Evolutionary conservation across 1,284 basidiomycete genomes (phyloP), one percentile per base, ranked within the genome.

Genomic region (Ustilago cynodontis): DNA sequence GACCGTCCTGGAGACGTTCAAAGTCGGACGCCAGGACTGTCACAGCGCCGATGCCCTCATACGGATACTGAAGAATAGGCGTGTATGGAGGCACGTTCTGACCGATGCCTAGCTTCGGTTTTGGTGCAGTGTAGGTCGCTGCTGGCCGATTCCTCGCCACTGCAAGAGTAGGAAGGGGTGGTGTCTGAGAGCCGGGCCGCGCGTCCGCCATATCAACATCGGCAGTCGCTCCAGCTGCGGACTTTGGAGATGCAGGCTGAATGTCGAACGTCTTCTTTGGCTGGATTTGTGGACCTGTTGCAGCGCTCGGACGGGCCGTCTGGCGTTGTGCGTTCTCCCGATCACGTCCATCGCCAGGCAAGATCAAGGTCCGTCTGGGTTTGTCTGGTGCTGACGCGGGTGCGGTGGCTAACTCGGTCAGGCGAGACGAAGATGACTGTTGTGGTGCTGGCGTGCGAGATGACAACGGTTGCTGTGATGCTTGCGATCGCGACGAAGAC

Each of bases 1-100:
- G 76, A 26, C 77, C 78, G 20, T 82, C 81, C 37, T 71, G 35
- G 26, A 86, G 79, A 16, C 74, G 67, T 6, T 71, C 64, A 13
- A 81, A 37, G 53, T 86, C 84, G 0, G 68, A 64, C 3, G 45
- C 57, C 35, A 76, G 62, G 7, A 86, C 26, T 4, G 64, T 71
- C 18, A 86, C 71, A n/a, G 74, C 71, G 18, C 76, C 77, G 11
- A 64, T 66, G 10, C 79, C 82, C 13, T 72, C 71, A 50, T 65
- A 52, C 0, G 82, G 83, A 35, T 78, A 85, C 22, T 70, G 59
- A 3, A 84, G 58, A 20, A 81, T 66, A 2, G 47, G 66, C 62
- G 14, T 67, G 55, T 24, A 51, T 24, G 10, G 59, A n/a, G 8
- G 37, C 22, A 20, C 16, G 22, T 0, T 9, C 18, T 9, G n/a